Conservation (phyloP, 805 yeast species). For the Nematodospora valgi region DNA sequence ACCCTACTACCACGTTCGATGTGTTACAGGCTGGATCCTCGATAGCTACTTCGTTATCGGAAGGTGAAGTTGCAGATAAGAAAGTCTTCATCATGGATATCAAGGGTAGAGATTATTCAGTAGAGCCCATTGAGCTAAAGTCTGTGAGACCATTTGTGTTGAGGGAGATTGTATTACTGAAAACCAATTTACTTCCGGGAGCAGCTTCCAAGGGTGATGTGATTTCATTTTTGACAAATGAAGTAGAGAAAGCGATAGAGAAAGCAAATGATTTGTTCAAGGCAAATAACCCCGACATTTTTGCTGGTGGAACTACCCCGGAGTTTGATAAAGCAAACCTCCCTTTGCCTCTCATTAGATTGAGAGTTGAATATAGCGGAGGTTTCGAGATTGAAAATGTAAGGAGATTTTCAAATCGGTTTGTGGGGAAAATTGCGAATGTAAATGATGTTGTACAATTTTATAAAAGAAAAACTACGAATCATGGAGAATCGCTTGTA, state of each 20-base stretch:
- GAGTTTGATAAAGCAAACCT: conserved; percentile 10
- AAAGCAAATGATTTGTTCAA: conserved; percentile 54
- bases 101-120: conserved; percentile 49
- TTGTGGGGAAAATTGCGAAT: conserved; percentile 89
- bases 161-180: conserved; percentile 56
- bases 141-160: conserved; percentile 82
- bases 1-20: conserved; percentile 61
- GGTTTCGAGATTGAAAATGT: conserved; percentile 92
- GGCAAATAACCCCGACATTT: conserved; percentile 25
- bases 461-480: conserved; percentile 45
- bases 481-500: conserved; percentile 6
- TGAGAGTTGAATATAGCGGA: conserved; percentile 85
- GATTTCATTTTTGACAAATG: conserved; percentile 51
- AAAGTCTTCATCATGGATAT: conserved; percentile 69
- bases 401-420: conserved; percentile 80
- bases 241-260: conserved; percentile 65
- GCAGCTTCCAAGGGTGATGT: conserved; percentile 59
- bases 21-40: conserved; percentile 93
- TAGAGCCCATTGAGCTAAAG: conserved; percentile 61
- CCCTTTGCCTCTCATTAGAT: conserved; percentile 77
- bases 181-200: conserved; percentile 56
- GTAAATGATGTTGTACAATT: conserved; percentile 80
- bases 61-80: conserved; percentile 77
- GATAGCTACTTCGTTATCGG: conserved; percentile 84
- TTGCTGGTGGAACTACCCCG: conserved; percentile 6